These are phyloP conservation scores for Tolypocladium amazonense DNA, from an alignment of 2,329 filamentous ascomycete genomes.

Conservation along the genomic window DNA sequence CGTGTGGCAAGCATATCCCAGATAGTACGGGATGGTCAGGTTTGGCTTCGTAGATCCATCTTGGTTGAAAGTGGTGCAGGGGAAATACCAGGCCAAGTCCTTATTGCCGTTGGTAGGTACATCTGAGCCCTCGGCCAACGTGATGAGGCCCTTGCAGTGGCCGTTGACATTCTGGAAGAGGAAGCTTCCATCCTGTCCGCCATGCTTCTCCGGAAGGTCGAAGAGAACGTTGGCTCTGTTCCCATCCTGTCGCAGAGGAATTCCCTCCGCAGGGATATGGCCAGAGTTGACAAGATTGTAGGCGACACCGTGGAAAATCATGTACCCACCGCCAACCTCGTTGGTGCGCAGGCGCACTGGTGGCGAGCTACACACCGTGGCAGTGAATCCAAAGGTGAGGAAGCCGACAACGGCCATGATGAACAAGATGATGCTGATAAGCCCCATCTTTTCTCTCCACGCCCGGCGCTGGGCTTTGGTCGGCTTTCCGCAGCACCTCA, in stretches of 20 bases:
- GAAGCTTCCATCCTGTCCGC: slow-evolving; percentile 90
- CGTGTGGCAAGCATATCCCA: slow-evolving; percentile 86
- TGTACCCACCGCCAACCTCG: slow-evolving; percentile 68
- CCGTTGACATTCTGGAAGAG: slow-evolving; percentile 98
- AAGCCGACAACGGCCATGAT: slow-evolving; percentile 90
- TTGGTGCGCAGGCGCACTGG: slow-evolving; percentile 70
- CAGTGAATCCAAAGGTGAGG: slow-evolving; percentile 91
- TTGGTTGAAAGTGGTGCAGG: slow-evolving; percentile 83
- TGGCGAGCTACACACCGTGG: slow-evolving; percentile 69
- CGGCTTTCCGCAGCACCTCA: slow-evolving; percentile 77
- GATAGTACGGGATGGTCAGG: slow-evolving; percentile 60
- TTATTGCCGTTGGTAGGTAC: slow-evolving; percentile 65
- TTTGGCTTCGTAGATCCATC: slow-evolving; percentile 80
- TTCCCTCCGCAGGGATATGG: slow-evolving; percentile 72
- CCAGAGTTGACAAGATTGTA: slow-evolving; percentile 70
- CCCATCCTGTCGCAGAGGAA: slow-evolving; percentile 43
- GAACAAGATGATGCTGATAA: slow-evolving; percentile 83
- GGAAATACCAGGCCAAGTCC: slow-evolving; percentile 92
- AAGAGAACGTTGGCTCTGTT: slow-evolving; percentile 69
- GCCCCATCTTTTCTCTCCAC: slow-evolving; percentile 96
- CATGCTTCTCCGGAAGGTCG: slow-evolving; percentile 70
- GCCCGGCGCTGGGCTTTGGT: slow-evolving; percentile 80
- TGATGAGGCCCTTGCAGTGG: slow-evolving; percentile 87
- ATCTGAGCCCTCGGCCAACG: slow-evolving; percentile 55
- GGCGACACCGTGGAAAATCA: slow-evolving; percentile 93